Evolutionary conservation across 73 alveolate genomes (phyloP), one percentile per base, ranked within the genome.

Genomic region (Tetrahymena thermophila): DNA sequence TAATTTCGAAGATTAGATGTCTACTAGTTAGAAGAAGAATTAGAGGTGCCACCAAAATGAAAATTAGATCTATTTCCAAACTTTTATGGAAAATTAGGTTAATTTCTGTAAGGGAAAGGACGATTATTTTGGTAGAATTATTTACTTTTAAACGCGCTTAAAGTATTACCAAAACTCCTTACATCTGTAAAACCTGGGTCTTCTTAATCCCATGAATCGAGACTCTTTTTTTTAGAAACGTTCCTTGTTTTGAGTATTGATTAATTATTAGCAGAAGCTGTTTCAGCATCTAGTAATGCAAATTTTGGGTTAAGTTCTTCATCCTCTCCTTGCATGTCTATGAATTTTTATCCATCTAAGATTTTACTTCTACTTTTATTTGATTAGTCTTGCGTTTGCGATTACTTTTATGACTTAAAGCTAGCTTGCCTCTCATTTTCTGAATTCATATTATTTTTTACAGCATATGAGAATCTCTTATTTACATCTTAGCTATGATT

Each of bases 131-230:
- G 23, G 89, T 71, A 71, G 89, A 71, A 71, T 71, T 71, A 71
- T 71, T 71, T 71, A 34, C 89, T 71, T n/a, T 71, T 71, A 11
- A 71, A 71, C 31, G 89, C 89, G 31, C 89, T 71, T 71, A 71
- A 71, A 28, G 35, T 71, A n/a, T 71, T 71, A 28, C 89, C 89
- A 71, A 71, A 71, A 31, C 89, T 71, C 25, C 89, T n/a, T 10
- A 71, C 89, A 71, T 71, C 89, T 71, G 89, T 28, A 71, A 71
- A 71, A 28, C 89, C 89, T 71, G 89, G 89, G 89, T 71, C 89
- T 71, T 71, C 89, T 71, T 71, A 31, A 71, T 71, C 89, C 89
- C 89, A 71, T 1, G 89, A 71, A 25, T 71, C 89, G 9, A 71
- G 37, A 25, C 89, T 71, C 89, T 71, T 71, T 71, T 71, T 71